Conservation (phyloP, 1,284 basidiomycete genomes). For the Neolentinus lepideus region DNA sequence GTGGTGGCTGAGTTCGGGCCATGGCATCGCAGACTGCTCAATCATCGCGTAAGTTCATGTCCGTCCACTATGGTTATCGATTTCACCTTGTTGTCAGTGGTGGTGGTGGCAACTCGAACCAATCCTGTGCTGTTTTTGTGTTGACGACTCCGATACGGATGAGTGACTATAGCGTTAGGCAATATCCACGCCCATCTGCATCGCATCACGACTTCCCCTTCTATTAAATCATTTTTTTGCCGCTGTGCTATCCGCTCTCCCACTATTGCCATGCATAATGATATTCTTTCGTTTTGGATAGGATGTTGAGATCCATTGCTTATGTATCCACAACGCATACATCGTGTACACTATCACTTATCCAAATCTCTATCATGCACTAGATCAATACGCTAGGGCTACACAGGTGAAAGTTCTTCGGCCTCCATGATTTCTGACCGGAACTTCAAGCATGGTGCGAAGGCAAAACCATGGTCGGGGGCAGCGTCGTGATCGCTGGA, state of each 20-base stretch:
- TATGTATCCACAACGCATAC: neutral
- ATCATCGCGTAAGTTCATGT: constrained; percentile 49
- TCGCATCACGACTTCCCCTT: constrained; percentile 10
- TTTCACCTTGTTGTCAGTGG: constrained; percentile 40
- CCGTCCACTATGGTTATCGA: neutral
- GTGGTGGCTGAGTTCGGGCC: constrained; percentile 45
- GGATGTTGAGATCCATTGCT: neutral
- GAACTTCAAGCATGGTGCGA: neutral
- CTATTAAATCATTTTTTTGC: too few species aligned
- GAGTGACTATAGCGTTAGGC: constrained; percentile 13
- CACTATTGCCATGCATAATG: constrained; percentile 6
- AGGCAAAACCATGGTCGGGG: constrained; percentile 79
- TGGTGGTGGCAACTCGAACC: constrained; percentile 73
- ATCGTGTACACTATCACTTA: constrained; percentile 1
- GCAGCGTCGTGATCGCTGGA: constrained; percentile 78
- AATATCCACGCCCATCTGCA: neutral
- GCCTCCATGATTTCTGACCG: neutral
- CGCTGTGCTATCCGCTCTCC: constrained; percentile 30
- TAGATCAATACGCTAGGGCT: neutral
- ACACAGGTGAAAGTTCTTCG: neutral
- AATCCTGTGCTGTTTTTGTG: constrained; percentile 46
- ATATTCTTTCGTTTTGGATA: neutral
- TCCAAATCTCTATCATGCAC: neutral
- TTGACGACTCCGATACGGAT: constrained; percentile 28
- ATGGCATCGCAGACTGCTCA: constrained; percentile 61